These are phyloP conservation scores for Pseudofabraea citricarpa DNA, from an alignment of 2,329 filamentous ascomycete genomes.

Conservation along the genomic window DNA sequence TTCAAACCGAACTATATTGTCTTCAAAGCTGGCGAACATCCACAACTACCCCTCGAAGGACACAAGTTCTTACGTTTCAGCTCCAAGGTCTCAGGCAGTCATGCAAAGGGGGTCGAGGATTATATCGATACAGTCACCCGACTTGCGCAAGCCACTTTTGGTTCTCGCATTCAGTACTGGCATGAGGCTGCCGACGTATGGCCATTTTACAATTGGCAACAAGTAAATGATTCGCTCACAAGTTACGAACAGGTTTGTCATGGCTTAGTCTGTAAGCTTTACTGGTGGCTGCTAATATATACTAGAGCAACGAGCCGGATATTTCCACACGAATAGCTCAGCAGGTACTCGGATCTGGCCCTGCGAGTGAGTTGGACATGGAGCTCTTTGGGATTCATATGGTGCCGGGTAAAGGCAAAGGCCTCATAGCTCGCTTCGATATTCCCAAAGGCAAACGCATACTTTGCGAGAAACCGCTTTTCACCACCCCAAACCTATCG, in stretches of 20 bases:
- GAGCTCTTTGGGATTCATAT: slow-evolving; percentile 6
- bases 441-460: not conserved
- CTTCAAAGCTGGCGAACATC: slow-evolving; percentile 24
- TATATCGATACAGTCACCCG: slow-evolving; percentile 19
- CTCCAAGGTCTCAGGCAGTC: slow-evolving; percentile 18
- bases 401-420: not conserved
- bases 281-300: not conserved
- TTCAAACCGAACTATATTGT: slow-evolving; percentile 22
- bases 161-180: slow-evolving; percentile 18
- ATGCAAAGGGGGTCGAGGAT: slow-evolving; percentile 9
- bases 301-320: slow-evolving; percentile 5
- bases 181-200: slow-evolving; percentile 11
- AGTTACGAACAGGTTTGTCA: slow-evolving; percentile 24
- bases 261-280: not conserved
- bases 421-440: not conserved
- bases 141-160: slow-evolving; percentile 15
- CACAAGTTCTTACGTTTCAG: slow-evolving; percentile 27
- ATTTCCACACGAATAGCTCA: slow-evolving; percentile 3
- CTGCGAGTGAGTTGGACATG: slow-evolving; percentile 3
- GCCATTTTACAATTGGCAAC: slow-evolving; percentile 17
- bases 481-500: not conserved
- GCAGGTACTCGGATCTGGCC: slow-evolving; percentile 3
- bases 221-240: slow-evolving; percentile 17
- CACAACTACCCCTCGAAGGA: slow-evolving; percentile 22
- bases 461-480: not conserved